Evolutionary conservation across 2,329 filamentous ascomycete genomes (phyloP), one percentile per base, ranked within the genome.

Genomic region (Alternaria brassicicola): DNA sequence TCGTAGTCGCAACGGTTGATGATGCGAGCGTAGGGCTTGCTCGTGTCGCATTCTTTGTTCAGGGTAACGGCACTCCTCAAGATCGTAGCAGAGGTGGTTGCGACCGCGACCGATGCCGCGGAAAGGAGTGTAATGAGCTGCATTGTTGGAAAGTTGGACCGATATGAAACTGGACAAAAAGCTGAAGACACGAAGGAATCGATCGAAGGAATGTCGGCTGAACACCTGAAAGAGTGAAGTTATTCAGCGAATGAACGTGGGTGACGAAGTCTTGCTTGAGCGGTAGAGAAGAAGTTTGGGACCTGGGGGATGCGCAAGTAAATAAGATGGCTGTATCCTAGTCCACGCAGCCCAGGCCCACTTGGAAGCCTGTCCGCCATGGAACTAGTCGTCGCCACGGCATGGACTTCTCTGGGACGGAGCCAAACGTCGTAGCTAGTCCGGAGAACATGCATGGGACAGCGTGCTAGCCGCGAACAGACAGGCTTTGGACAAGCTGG

Each of bases 171-270:
- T 63, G 42, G 46, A 55, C 49, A 57, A 52, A 54, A 59, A 62
- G 66, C 61, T 58, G 23, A 59, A 64, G 64, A 63, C 63, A 69
- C 61, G 64, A 61, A 55, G 49, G 62, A 55, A 57, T 51, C 55
- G 66, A 54, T 55, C 35, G 59, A 78, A 75, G 28, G 76, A 77
- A 61, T 66, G 76, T 71, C 59, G 70, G 73, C 73, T 66, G 73
- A 74, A 69, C 62, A 75, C 71, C 74, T 77, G 61, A 76, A 76
- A 45, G 76, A 77, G 74, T 77, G 75, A 75, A 78, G 75, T 67
- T 75, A 70, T 73, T 71, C 74, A 76, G 73, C 74, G 66, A 74
- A 75, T 71, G 55, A 75, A 74, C 68, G 62, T 69, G 69, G 63
- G 66, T 69, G 65, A 71, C 70, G 61, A 75, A 71, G 69, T 75